Percentiles rank a stretch among this genome's conserved stretches.
phyloP scores from a whole-genome alignment of 2,329 filamentous ascomycete species.

The Hymenoscyphus fructigenus region DNA sequence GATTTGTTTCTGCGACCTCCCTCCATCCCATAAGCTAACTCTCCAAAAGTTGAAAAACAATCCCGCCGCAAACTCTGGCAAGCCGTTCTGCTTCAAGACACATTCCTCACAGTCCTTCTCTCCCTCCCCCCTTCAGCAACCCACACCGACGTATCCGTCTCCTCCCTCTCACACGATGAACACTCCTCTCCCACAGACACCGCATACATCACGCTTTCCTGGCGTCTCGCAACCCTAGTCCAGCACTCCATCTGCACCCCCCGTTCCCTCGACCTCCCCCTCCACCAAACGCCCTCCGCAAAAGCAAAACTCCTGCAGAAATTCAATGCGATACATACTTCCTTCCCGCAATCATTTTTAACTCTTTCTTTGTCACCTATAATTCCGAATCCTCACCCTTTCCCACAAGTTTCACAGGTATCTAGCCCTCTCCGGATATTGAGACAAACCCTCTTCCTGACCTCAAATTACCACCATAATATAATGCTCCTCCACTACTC shows the following conservation, averaged over 20 bases:
- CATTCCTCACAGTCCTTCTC: slow-evolving; percentile 74
- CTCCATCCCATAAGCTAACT: slow-evolving; percentile 51
- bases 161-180: slow-evolving; percentile 67
- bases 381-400: slow-evolving; percentile 40
- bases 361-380: slow-evolving; percentile 32
- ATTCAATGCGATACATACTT: slow-evolving; percentile 70
- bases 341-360: slow-evolving; percentile 67
- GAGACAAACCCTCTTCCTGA: slow-evolving; percentile 73
- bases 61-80: slow-evolving; percentile 80
- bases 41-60: slow-evolving; percentile 71
- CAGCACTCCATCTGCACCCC: slow-evolving; percentile 76
- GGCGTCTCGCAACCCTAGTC: slow-evolving; percentile 76
- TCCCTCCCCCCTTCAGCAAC: slow-evolving; percentile 76
- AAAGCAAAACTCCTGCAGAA: slow-evolving; percentile 69
- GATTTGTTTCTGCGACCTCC: neutral
- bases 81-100: slow-evolving; percentile 77
- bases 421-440: slow-evolving; percentile 55
- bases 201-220: slow-evolving; percentile 66
- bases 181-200: slow-evolving; percentile 63
- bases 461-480: slow-evolving; percentile 82
- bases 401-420: slow-evolving; percentile 52
- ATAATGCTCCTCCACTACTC: slow-evolving; percentile 76
- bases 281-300: slow-evolving; percentile 66
- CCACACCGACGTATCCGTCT: slow-evolving; percentile 75
- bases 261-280: slow-evolving; percentile 69